Evolutionary conservation across 2,329 filamentous ascomycete species (phyloP).

Genomic region (Curvularia verruculosa): DNA sequence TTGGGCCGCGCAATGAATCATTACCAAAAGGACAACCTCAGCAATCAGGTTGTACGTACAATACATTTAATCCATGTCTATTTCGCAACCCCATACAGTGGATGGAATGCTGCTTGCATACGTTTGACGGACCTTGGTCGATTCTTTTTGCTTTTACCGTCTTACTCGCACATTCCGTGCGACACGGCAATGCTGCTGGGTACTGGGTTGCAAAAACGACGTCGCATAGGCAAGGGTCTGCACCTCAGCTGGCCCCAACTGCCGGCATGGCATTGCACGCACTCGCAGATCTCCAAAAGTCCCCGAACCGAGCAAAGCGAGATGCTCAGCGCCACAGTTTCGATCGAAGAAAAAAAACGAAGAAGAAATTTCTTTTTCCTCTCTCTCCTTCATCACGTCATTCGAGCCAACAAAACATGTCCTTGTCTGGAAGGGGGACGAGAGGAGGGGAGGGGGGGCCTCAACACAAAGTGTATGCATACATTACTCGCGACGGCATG

Average conservation of each 20-base stretch:
- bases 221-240: neutral
- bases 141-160: neutral
- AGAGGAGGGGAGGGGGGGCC: neutral
- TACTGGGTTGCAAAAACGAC: neutral
- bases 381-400: neutral
- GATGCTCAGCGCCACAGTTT: neutral
- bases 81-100: neutral
- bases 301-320: neutral
- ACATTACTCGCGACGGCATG: neutral
- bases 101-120: neutral
- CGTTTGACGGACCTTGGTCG: neutral
- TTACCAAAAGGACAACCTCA: conserved; percentile 1
- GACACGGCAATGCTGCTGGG: neutral
- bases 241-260: neutral
- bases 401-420: neutral
- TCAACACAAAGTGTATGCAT: neutral
- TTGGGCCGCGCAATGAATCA: neutral
- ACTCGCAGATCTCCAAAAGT: neutral
- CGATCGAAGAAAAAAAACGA: neutral
- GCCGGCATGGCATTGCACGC: neutral
- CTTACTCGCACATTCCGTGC: neutral
- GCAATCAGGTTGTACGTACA: conserved; percentile 3
- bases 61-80: conserved; percentile 5
- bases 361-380: neutral
- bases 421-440: neutral